A percentile compares a stretch with the other conserved stretches of the same genome.
phyloP scores from a whole-genome alignment of 495 filamentous ascomycete species.

The Haplographium delicatum region DNA sequence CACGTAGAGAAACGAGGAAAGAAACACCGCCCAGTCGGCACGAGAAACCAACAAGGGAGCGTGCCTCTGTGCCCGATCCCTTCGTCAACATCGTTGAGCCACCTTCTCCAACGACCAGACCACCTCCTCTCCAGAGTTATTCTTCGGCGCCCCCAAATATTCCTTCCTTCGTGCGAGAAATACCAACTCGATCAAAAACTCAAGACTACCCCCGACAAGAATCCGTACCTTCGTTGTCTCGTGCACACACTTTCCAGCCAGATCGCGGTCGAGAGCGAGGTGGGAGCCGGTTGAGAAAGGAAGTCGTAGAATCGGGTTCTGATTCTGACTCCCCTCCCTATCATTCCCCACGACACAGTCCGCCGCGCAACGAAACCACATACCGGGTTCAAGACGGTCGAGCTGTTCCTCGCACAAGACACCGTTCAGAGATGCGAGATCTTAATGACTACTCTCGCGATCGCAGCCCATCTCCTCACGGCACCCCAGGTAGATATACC shows the following conservation, averaged over 20 bases:
- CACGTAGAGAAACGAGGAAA: conserved; percentile 4
- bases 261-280: conserved; percentile 18
- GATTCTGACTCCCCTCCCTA: conserved; percentile 14
- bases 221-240: conserved; percentile 13
- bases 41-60: conserved; percentile 14
- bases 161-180: conserved; percentile 1
- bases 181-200: conserved; percentile 24
- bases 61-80: no score
- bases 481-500: background rate
- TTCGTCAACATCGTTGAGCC: conserved; percentile 24
- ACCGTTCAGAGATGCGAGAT: conserved; percentile 20
- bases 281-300: conserved; percentile 20
- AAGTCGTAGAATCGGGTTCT: conserved; percentile 14
- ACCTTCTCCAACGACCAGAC: conserved; percentile 10
- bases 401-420: conserved; percentile 6
- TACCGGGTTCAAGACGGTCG: conserved; percentile 16
- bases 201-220: conserved; percentile 17
- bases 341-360: conserved; percentile 12
- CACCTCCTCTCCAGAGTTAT: conserved; percentile 22
- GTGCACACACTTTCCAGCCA: conserved; percentile 18
- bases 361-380: conserved; percentile 3
- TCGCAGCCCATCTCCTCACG: conserved; percentile 21
- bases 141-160: conserved; percentile 22
- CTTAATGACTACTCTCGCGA: conserved; percentile 19
- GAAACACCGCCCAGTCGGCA: conserved; percentile 16